phyloP scores from a whole-genome alignment of 805 yeast species.

The Wickerhamomyces subpelliculosus region DNA sequence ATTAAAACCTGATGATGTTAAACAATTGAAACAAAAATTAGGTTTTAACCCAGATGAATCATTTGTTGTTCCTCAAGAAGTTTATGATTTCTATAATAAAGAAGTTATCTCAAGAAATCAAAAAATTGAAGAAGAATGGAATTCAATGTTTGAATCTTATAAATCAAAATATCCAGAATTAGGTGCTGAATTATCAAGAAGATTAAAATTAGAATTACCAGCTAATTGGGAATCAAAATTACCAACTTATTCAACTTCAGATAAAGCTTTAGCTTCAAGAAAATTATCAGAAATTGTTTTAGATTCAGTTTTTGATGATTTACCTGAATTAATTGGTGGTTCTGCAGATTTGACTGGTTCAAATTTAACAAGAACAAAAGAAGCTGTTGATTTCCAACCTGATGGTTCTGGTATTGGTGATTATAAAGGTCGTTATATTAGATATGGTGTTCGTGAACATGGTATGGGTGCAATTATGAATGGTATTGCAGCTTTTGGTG shows the following conservation, averaged over 20 bases:
- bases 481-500: slow-evolving; percentile 91
- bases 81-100: slow-evolving; percentile 58
- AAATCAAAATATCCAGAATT: slow-evolving; percentile 62
- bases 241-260: slow-evolving; percentile 74
- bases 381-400: slow-evolving; percentile 89
- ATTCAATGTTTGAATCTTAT: slow-evolving; percentile 54
- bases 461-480: slow-evolving; percentile 98
- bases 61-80: slow-evolving; percentile 79
- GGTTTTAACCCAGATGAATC: slow-evolving; percentile 85
- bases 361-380: slow-evolving; percentile 84
- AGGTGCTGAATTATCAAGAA: slow-evolving; percentile 75
- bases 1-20: slow-evolving; percentile 85
- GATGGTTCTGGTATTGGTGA: slow-evolving; percentile 74
- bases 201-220: slow-evolving; percentile 75
- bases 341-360: slow-evolving; percentile 98
- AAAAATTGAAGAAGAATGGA: slow-evolving; percentile 70
- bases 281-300: slow-evolving; percentile 83
- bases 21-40: slow-evolving; percentile 72
- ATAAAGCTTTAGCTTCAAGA: slow-evolving; percentile 87
- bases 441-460: slow-evolving; percentile 99
- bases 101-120: slow-evolving; percentile 54
- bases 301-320: slow-evolving; percentile 45
- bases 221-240: slow-evolving; percentile 68
- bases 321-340: slow-evolving; percentile 95
- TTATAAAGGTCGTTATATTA: slow-evolving; percentile 86